Evolutionary conservation across 148 eudicot genomes (phyloP), one percentile per base, ranked within the genome.

Genomic region (Polygonum maritimum): DNA sequence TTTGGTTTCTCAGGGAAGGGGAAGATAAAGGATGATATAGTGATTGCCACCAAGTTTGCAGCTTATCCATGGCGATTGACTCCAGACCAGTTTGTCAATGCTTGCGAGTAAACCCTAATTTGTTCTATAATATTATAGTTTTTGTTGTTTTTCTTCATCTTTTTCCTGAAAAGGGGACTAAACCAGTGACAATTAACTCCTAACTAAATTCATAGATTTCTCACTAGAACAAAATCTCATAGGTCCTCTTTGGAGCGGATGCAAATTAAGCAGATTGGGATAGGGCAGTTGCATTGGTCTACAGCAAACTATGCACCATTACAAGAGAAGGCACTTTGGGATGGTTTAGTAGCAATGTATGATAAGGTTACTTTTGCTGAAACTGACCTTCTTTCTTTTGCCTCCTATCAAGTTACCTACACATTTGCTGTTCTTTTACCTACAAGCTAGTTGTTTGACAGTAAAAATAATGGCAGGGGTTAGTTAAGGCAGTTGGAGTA

Each of bases 11-110:
- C 87, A 95, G 97, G 97, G 74, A 69, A 80, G 78, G 84, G 82
- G 79, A 76, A 84, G 74, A 77, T 73, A 13, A 80, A 63, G 69
- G 84, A 89, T 75, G 83, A 89, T 75, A 84, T 90, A 57, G 87
- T 95, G 47, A 91, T 95, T 75, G 98, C 97, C 11, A 89, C 98
- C 38, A 95, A 95, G 84, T 90, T 95, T 86, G 98, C 98, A 75
- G 97, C 98, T 22, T 95, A 95, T 79, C 98, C 98, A 49, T 95
- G 98, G 98, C 97, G 98, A 33, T 83, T 95, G 76, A 95, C 98
- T 58, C 90, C 98, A 45, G 90, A 87, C 78, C 98, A 95, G 65
- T 90, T 90, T 69, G 97, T 92, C 67, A 83, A 88, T 84, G 98
- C 98, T 81, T 92, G 97, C 97, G 86, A 86, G 98, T 95, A 92